A percentile compares a stretch with the other conserved stretches of the same genome.
phyloP scores from a whole-genome alignment of 768 basidiomycete genomes.

The Lactarius vividus region DNA sequence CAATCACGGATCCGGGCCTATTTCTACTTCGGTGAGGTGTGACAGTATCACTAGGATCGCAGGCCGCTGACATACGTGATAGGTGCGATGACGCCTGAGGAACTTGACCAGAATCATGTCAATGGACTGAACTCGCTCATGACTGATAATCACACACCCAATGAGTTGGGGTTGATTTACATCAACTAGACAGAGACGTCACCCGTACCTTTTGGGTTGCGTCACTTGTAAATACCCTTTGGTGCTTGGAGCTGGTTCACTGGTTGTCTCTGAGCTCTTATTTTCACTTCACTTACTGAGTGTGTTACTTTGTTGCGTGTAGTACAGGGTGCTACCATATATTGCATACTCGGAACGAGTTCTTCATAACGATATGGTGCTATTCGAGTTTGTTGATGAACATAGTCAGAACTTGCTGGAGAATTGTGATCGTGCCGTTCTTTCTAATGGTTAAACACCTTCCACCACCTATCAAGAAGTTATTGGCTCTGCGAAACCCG shows the following conservation, averaged over 20 bases:
- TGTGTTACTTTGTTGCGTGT: conserved; percentile 4
- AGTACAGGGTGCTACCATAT: conserved; percentile 16
- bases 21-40: conserved; percentile 60
- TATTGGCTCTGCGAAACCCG: conserved; percentile 66
- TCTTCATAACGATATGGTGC: not conserved
- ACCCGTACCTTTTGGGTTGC: not conserved
- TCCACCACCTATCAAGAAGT: conserved; percentile 66
- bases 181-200: conserved; percentile 35
- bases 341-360: not conserved
- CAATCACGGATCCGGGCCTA: conserved; percentile 43
- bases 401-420: not conserved
- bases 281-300: not conserved
- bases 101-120: conserved; percentile 40
- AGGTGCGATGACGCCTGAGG: conserved; percentile 55
- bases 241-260: conserved; percentile 9
- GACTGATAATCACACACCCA: conserved; percentile 45
- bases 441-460: conserved; percentile 45
- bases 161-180: conserved; percentile 49
- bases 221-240: not conserved
- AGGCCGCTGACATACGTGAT: not conserved
- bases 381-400: not conserved
- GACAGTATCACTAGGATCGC: not conserved
- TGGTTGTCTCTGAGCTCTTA: conserved; percentile 7
- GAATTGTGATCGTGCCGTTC: not conserved
- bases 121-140: conserved; percentile 55